Evolutionary conservation across 1,284 basidiomycete species (phyloP), one percentile per base, ranked within the genome.

Genomic region (Tilletiaria anomala): DNA sequence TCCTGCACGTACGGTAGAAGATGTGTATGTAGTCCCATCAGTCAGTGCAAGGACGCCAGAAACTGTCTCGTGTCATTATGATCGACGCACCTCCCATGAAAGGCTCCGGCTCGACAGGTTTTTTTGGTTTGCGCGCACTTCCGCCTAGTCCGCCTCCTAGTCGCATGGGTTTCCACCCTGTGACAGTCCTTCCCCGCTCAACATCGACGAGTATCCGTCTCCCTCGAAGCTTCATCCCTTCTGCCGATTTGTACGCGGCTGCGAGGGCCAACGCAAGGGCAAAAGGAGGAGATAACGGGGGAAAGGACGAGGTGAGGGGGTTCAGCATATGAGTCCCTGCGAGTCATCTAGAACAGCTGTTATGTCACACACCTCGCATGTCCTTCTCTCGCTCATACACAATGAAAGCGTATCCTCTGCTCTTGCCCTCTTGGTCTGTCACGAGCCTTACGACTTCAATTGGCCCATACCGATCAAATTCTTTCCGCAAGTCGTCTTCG

Each of bases 241-340:
- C 91, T n/a, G 89, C 93, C 66, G 97, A 91, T 71, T 96, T 97
- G 75, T 96, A 99, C 8, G 91, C 93, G 48, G 88, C 91, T 91
- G 50, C 19, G 14, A 6, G 5, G 32, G 12, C 39, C 20, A 24
- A 33, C 16, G 23, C 17, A 10, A 24, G 21, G 14, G n/a, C 4
- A 19, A 12, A 14, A 15, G 16, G n/a, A 37, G 22, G 14, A 45
- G 29, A 14, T 35, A 14, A 35, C 41, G 20, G 22, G 11, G 23
- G 4, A n/a, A 38, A 40, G 19, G 37, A 35, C 15, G 37, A 39
- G 22, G 22, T 20, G 2, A 11, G 32, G 32, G 14, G 33, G 19
- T 15, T 10, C 6, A 22, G 15, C n/a, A n/a, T n/a, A n/a, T n/a
- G n/a, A n/a, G n/a, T n/a, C n/a, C n/a, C n/a, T n/a, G n/a, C n/a